phyloP scores from a whole-genome alignment of 1,284 basidiomycete species.

The Bondarzewia mesenterica region DNA sequence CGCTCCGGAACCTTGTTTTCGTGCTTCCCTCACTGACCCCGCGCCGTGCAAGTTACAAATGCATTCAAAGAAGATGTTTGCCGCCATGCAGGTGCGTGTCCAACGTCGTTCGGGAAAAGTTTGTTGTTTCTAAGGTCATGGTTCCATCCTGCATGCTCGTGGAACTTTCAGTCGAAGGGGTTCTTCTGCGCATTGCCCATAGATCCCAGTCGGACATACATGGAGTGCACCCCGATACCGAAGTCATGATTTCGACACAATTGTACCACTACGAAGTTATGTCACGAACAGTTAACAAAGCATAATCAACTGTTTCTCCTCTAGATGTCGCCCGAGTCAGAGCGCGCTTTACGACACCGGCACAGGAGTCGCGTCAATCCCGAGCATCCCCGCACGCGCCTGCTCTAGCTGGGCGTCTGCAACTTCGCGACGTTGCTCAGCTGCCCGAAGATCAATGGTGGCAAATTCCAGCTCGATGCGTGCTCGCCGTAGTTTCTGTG shows the following conservation, averaged over 20 bases:
- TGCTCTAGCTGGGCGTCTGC: slow-evolving; percentile 52
- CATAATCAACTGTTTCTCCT: too few species aligned
- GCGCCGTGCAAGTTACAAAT: slow-evolving; percentile 47
- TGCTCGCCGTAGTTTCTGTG: slow-evolving; percentile 38
- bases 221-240: slow-evolving; percentile 66
- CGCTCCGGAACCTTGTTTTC: too few species aligned
- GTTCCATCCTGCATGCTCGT: too few species aligned
- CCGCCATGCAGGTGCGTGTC: slow-evolving; percentile 69
- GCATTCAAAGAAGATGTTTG: slow-evolving; percentile 61
- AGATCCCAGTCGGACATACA: slow-evolving; percentile 64
- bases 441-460: slow-evolving; percentile 46
- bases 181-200: slow-evolving; percentile 74
- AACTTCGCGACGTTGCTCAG: slow-evolving; percentile 45
- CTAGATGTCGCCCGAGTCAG: too few species aligned
- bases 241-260: slow-evolving; percentile 25
- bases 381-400: slow-evolving; percentile 48
- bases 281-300: background rate
- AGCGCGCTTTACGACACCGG: too few species aligned
- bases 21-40: background rate
- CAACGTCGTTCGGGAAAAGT: slow-evolving; percentile 9
- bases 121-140: too few species aligned
- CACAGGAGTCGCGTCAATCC: slow-evolving; percentile 35
- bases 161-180: slow-evolving; percentile 47
- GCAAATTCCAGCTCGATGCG: slow-evolving; percentile 54
- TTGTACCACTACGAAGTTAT: background rate